Evolutionary conservation across 257 asterid species (phyloP), one percentile per base, ranked within the genome.

Genomic region (Solanum virginianum): DNA sequence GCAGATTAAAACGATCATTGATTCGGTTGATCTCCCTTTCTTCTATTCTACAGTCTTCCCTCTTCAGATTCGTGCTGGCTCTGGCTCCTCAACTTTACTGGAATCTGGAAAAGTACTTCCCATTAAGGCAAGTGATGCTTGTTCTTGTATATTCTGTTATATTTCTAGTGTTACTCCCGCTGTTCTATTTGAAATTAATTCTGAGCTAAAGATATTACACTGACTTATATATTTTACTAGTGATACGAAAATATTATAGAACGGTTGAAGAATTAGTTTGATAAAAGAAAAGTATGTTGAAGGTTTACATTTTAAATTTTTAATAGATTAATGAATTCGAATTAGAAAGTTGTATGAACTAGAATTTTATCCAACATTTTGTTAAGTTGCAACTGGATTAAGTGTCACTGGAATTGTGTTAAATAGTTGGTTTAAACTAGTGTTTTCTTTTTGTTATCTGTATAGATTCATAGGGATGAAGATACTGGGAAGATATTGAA

Each of bases 41-140:
- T 93, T 96, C 88, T 96, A 90, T 86, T 93, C 97, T 51, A 92
- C 98, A 4, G 90, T 98, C 14, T 96, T 94, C 70, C 98, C 97
- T 47, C 92, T 95, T 43, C 98, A 96, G 94, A 92, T 96, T 77
- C 91, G 98, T 49, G 97, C 97, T 15, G 98, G 98, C n/a, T 88
- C 98, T 22, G 97, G 97, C 10, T 96, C 99, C 0, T 91, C 95
- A 36, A 90, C 92, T 57, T 89, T 96, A 45, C 89, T 96, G 36
- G 92, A 92, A 47, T 90, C 93, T 41, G 92, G 93, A 74, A 91
- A 90, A 90, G 98, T 96, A 39, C 95, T 96, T 24, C 99, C 98
- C n/a, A 85, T 94, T 85, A 94, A 95, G 97, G 99, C 90, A 86
- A 86, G 91, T 83, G 51, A 22, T 63, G 2, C 26, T 83, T 41